Percentiles rank a stretch among this genome's conserved stretches.
Evolutionary conservation across 768 basidiomycete species (phyloP).

Genomic region (Mycena floridula): DNA sequence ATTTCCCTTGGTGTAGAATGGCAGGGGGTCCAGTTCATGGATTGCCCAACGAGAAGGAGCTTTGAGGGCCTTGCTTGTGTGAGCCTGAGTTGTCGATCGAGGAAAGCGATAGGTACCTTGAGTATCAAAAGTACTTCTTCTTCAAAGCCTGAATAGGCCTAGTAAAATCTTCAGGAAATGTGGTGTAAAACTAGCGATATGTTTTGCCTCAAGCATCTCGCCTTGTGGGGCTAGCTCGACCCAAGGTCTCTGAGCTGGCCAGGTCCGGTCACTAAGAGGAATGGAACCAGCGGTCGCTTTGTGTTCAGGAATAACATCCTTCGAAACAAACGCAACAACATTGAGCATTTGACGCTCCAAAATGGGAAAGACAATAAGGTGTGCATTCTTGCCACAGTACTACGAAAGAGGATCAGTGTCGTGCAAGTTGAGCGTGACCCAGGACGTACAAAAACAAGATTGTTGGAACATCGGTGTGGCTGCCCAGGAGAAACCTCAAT

Average conservation of each 20-base stretch:
- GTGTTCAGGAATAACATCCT: slow-evolving; percentile 20
- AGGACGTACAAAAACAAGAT: not conserved
- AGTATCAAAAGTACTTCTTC: not conserved
- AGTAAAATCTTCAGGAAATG: not conserved
- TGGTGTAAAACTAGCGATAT: not conserved
- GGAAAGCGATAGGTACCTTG: not conserved
- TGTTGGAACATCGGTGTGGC: slow-evolving; percentile 36
- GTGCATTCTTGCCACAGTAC: slow-evolving; percentile 49
- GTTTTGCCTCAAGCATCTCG: not conserved
- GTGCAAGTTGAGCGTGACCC: not conserved
- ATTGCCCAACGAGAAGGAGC: slow-evolving; percentile 7
- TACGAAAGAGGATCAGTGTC: not conserved
- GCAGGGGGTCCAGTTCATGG: slow-evolving; percentile 2
- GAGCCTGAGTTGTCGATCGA: not conserved
- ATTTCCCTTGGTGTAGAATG: slow-evolving; percentile 3
- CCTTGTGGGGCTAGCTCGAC: not conserved
- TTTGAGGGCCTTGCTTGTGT: not conserved
- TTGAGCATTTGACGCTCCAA: slow-evolving; percentile 53
- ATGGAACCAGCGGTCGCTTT: not conserved
- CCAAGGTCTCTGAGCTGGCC: not conserved
- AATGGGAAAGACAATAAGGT: slow-evolving; percentile 58
- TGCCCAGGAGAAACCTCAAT: slow-evolving; percentile 33
- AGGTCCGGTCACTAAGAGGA: not conserved
- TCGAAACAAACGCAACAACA: slow-evolving; percentile 51
- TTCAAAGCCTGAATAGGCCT: not conserved